These are phyloP conservation scores for Lithocarpus polystachyus DNA, from an alignment of 306 rosid genomes.

Conservation along the genomic window DNA sequence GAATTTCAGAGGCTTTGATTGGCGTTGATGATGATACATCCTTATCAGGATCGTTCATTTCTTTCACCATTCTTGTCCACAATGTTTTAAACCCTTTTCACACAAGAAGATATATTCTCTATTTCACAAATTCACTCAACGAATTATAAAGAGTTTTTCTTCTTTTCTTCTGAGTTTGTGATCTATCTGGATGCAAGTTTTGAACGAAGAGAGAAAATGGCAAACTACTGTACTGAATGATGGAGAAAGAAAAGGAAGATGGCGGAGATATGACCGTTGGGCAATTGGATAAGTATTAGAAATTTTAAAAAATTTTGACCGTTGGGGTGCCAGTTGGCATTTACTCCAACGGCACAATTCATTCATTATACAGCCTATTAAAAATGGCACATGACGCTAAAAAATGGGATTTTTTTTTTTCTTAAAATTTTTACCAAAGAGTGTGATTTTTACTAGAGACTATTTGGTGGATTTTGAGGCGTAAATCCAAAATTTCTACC, in stretches of 20 bases:
- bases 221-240: not conserved
- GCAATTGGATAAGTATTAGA: not conserved
- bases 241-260: not conserved
- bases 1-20: slow-evolving; percentile 2
- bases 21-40: slow-evolving; percentile 7
- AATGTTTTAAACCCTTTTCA: not conserved
- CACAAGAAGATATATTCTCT: not conserved
- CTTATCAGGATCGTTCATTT: slow-evolving; percentile 12
- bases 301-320: slow-evolving; percentile 22
- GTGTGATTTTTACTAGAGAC: too few species aligned
- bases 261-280: slow-evolving; percentile 20
- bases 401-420: too few species aligned
- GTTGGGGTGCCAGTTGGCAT: slow-evolving; percentile 6
- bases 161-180: not conserved
- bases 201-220: not conserved
- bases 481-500: too few species aligned
- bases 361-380: too few species aligned
- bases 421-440: too few species aligned
- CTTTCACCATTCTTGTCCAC: not conserved
- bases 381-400: too few species aligned
- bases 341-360: not conserved
- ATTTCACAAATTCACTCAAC: not conserved
- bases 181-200: not conserved
- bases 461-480: too few species aligned
- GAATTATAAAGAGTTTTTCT: too few species aligned